Conservation (phyloP, 129 eudicot species). For the Tagetes erecta region DNA sequence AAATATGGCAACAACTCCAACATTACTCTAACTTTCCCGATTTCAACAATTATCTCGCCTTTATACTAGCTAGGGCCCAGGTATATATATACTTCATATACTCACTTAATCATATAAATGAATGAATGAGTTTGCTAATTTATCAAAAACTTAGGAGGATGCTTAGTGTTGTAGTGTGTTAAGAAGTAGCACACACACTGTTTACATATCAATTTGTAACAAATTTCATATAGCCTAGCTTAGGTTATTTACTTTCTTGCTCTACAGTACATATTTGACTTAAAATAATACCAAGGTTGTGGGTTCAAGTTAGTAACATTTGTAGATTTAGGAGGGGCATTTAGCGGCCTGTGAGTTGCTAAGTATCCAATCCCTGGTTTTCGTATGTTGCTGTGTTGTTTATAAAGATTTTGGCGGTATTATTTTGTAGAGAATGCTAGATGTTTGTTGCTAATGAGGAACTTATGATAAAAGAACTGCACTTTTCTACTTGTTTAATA, state of each 20-base stretch:
- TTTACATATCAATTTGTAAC: too few relatives aligned
- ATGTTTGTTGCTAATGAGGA: conserved; percentile 14
- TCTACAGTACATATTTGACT: neutral
- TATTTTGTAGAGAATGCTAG: neutral
- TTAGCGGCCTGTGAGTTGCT: neutral
- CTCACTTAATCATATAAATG: too few relatives aligned
- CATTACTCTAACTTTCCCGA: conserved; percentile 91
- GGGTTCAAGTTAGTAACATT: too few relatives aligned
- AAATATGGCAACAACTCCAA: conserved; percentile 85
- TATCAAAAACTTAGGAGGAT: conserved; percentile 5
- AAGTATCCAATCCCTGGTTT: neutral
- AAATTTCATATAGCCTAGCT: neutral
- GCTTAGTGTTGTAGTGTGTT: neutral
- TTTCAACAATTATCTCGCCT: conserved; percentile 91
- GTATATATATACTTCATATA: conserved; percentile 25
- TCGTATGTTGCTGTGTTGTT: neutral
- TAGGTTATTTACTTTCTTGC: neutral
- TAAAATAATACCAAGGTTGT: neutral
- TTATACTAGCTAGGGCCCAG: conserved; percentile 84
- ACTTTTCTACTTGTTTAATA: neutral
- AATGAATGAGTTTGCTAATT: too few relatives aligned
- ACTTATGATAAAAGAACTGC: neutral
- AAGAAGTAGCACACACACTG: neutral
- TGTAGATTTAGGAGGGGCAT: neutral
- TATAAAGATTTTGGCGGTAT: neutral